Evolutionary conservation across 192 early-diverging fungal species (phyloP), one percentile per base, ranked within the genome.

Genomic region (Linnemannia zychae): DNA sequence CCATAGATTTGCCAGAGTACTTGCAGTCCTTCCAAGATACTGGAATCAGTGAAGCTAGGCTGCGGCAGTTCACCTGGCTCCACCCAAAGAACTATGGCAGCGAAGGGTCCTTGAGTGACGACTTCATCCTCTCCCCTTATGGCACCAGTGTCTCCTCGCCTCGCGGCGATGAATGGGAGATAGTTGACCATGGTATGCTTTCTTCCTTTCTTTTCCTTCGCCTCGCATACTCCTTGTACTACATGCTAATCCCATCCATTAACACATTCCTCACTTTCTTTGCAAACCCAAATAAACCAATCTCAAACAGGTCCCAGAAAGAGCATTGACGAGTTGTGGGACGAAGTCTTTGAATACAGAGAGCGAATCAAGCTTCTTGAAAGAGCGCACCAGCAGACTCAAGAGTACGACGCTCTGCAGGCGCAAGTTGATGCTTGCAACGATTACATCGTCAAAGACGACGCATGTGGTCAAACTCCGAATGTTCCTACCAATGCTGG

Each of bases 101-200:
- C 17, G 72, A 78, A 0, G 83, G 78, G 3, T 85, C 83, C 18
- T 65, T 85, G 11, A 79, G 74, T 52, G 78, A 79, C 7, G 78
- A 78, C 16, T 75, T 72, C 50, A 72, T 74, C 22, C 46, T 85
- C 24, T 85, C 83, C 0, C 52, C 77, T n/a, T 75, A 79, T 38
- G 83, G 83, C 0, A 85, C 83, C 7, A 79, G 77, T 48, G 78
- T 79, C 13, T 85, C 83, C 0, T 85, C 83, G 11, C 83, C 78
- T 24, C 77, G 83, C 53, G 83, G 83, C 24, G 83, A 85, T n/a
- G 82, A 67, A 50, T 79, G 83, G 83, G 77, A 85, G 65, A 76
- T 85, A 24, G 60, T 85, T 6, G 83, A 79, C 65, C 47, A 24
- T 37, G 72, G 75, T 75, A 71, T 28, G 28, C 34, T 68, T 38